phyloP scores from a whole-genome alignment of 2,329 filamentous ascomycete species.

The Fusarium cyanostomum region DNA sequence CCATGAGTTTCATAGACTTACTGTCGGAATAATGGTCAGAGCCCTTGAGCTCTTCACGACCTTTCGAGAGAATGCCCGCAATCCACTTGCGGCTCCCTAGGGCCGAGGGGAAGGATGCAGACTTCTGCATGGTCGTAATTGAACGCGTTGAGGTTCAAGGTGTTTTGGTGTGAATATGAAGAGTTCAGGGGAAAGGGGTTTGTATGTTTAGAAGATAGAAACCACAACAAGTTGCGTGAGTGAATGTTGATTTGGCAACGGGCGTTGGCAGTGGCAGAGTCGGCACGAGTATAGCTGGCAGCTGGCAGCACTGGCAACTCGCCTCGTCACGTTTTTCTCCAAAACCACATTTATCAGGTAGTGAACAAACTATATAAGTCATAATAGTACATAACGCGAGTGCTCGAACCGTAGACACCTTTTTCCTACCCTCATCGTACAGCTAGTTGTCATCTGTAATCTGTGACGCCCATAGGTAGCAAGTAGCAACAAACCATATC shows the following conservation, averaged over 20 bases:
- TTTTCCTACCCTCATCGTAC: conserved; percentile 16
- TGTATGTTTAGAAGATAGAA: not conserved
- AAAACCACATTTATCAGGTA: not conserved
- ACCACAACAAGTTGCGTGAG: not conserved
- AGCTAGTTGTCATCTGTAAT: conserved; percentile 1
- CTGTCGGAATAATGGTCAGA: not conserved
- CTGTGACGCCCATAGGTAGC: conserved; percentile 2
- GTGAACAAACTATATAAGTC: not conserved
- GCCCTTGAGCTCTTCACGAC: not conserved
- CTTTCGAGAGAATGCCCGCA: not conserved
- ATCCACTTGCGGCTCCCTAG: conserved; percentile 20
- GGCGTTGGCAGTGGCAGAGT: not conserved
- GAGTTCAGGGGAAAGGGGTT: not conserved
- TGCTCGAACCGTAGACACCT: conserved; percentile 20
- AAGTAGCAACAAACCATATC: conserved; percentile 12
- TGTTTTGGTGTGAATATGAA: not conserved
- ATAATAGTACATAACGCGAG: conserved; percentile 21
- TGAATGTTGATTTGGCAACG: conserved; percentile 5
- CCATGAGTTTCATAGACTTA: not conserved
- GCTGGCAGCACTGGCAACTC: not conserved
- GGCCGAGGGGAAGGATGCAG: conserved; percentile 18
- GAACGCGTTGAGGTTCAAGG: not conserved
- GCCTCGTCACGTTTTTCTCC: not conserved
- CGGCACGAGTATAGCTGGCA: not conserved
- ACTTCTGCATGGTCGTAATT: conserved; percentile 11